These are phyloP conservation scores for Neurospora cerealis DNA, from an alignment of 495 filamentous ascomycete species.

Conservation along the genomic window DNA sequence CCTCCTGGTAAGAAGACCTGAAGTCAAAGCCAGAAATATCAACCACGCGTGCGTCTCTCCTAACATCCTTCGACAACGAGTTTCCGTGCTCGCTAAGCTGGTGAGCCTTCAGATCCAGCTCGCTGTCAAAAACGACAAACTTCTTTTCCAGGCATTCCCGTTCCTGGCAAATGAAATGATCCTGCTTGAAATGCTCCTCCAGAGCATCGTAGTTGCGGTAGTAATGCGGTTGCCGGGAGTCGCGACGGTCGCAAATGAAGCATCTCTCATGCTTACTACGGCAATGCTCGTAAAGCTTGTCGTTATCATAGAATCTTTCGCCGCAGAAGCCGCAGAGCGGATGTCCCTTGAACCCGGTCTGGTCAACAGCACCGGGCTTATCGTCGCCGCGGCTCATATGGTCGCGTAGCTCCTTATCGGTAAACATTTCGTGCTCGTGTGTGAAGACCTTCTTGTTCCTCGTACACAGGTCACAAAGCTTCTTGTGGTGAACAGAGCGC, in stretches of 20 bases:
- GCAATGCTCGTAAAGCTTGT: slow-evolving; percentile 91
- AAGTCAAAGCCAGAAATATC: slow-evolving; percentile 81
- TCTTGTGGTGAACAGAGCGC: slow-evolving; percentile 64
- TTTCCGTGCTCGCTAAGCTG: slow-evolving; percentile 27
- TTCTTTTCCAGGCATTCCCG: slow-evolving; percentile 90
- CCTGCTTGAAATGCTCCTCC: slow-evolving; percentile 73
- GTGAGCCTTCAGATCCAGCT: slow-evolving; percentile 73
- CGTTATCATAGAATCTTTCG: slow-evolving; percentile 85
- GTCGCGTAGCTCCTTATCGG: slow-evolving; percentile 62
- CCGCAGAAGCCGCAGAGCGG: slow-evolving; percentile 91
- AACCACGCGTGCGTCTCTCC: slow-evolving; percentile 75
- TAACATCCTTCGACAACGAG: slow-evolving; percentile 53
- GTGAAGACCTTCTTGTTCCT: slow-evolving; percentile 96
- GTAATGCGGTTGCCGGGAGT: slow-evolving; percentile 66
- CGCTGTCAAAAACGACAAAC: slow-evolving; percentile 91
- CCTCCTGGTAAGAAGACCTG: slow-evolving; percentile 57
- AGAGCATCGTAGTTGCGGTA: slow-evolving; percentile 78
- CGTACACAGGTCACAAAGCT: slow-evolving; percentile 93
- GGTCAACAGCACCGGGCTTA: slow-evolving; percentile 77
- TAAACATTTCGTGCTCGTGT: slow-evolving; percentile 94
- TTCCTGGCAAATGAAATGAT: slow-evolving; percentile 80
- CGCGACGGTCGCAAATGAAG: slow-evolving; percentile 78
- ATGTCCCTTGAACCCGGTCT: slow-evolving; percentile 94
- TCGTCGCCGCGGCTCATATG: slow-evolving; percentile 91
- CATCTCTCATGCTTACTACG: slow-evolving; percentile 88